Percentiles rank a stretch among this genome's conserved stretches.
Conservation (phyloP, 768 basidiomycete genomes). For the Cyclocybe cylindracea region DNA sequence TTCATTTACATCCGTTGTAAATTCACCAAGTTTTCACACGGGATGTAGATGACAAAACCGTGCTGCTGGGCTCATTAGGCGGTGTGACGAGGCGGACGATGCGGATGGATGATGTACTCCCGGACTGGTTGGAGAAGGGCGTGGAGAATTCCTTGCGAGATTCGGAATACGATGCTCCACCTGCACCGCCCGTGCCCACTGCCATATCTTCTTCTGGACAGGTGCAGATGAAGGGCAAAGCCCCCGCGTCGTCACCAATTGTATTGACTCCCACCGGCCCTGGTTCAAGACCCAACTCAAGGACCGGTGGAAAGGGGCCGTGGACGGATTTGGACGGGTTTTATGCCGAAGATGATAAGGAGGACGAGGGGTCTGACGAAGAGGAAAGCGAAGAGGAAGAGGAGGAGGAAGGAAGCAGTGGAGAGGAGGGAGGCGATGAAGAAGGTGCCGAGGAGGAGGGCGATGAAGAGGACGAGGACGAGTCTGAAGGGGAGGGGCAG, state of each 20-base stretch:
- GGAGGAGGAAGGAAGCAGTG: slow-evolving; percentile 18
- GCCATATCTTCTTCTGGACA: slow-evolving; percentile 40
- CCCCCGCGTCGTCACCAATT: slow-evolving; percentile 42
- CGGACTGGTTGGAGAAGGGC: slow-evolving; percentile 89
- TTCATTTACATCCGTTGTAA: not conserved
- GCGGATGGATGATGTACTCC: slow-evolving; percentile 53
- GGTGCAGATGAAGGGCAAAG: slow-evolving; percentile 13
- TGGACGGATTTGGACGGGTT: slow-evolving; percentile 74
- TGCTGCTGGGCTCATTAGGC: slow-evolving; percentile 66
- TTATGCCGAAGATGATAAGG: slow-evolving; percentile 54
- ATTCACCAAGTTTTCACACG: slow-evolving; percentile 4
- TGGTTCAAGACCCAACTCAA: slow-evolving; percentile 43
- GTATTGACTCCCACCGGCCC: slow-evolving; percentile 55
- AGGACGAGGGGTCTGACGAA: slow-evolving; percentile 27
- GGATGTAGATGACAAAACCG: slow-evolving; percentile 35
- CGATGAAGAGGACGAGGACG: slow-evolving; percentile 9
- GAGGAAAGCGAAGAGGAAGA: slow-evolving; percentile 28
- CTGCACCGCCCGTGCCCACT: slow-evolving; percentile 31
- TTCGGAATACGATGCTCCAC: slow-evolving; percentile 51
- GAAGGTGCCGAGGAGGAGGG: slow-evolving; percentile 14
- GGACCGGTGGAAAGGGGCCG: slow-evolving; percentile 41
- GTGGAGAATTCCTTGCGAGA: slow-evolving; percentile 80
- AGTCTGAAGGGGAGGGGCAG: slow-evolving; percentile 8
- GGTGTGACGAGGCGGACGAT: slow-evolving; percentile 59
- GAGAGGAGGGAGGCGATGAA: slow-evolving; percentile 18